Conservation (phyloP, 176 grass and related monocot species). For the Hyparrhenia diplandra region DNA sequence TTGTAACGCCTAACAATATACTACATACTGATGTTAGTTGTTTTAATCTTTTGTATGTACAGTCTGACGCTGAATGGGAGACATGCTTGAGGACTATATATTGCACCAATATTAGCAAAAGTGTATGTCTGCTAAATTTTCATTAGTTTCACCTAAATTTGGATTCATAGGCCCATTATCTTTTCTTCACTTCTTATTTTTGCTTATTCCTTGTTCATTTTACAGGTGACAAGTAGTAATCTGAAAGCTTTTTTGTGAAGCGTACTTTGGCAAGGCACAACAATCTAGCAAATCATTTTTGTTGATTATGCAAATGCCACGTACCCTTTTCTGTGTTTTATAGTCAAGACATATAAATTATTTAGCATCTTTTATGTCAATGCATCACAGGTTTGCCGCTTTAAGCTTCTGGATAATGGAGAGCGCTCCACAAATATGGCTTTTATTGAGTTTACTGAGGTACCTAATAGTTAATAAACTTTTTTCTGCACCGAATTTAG, state of each 20-base stretch:
- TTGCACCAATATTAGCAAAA: conserved; percentile 45
- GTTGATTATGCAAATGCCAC: neutral
- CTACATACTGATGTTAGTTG: neutral
- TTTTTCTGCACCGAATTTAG: neutral
- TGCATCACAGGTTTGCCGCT: conserved; percentile 23
- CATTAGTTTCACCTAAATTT: neutral
- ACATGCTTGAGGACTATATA: conserved; percentile 47
- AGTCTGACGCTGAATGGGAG: conserved; percentile 52
- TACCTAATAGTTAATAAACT: neutral
- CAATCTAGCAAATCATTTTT: neutral
- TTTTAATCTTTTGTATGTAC: neutral
- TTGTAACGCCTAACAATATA: neutral
- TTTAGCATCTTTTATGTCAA: neutral
- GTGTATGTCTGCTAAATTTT: neutral
- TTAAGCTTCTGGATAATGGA: conserved; percentile 35
- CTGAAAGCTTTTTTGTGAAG: conserved; percentile 36
- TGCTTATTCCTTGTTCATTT: neutral
- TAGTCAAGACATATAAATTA: neutral
- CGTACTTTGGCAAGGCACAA: conserved; percentile 31
- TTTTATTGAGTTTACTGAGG: conserved; percentile 50
- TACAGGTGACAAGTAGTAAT: conserved; percentile 17
- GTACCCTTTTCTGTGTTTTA: neutral
- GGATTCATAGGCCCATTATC: neutral
- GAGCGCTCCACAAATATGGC: conserved; percentile 28
- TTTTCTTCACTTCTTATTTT: neutral